Evolutionary conservation across 108 stramenopile species (phyloP), one percentile per base, ranked within the genome.

Genomic region (Ochromonas danica): DNA sequence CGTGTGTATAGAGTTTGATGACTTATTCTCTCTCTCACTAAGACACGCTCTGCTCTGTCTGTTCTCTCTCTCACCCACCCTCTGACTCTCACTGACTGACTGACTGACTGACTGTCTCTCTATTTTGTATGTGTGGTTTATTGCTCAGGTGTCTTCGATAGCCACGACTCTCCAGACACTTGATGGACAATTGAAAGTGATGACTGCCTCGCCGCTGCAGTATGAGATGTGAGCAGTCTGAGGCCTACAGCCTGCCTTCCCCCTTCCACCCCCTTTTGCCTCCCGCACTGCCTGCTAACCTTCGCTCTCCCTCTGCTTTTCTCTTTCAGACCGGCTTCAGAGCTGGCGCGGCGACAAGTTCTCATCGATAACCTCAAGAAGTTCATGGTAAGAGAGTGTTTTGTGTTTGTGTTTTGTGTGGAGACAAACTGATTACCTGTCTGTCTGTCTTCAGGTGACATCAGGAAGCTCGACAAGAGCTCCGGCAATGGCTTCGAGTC

Each of bases 301-400:
- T 67, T 67, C 63, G 31, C 45, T 51, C 22, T 51, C 14, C 45
- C 22, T 51, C 6, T 22, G 22, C 6, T 6, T 51, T 14, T 51
- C 22, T 51, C 45, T 51, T 51, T 51, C 22, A 51, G 6, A 51
- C 22, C 22, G 6, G 22, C 45, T 51, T 51, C 45, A 67, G 63
- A 6, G 63, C 35, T 67, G 33, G 63, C 63, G 3, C 63, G 63
- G 35, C 17, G 63, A 36, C 17, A 31, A 22, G 6, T 33, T 6
- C 33, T 67, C 30, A 28, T 67, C 10, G 63, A 67, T 25, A 35
- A 67, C 31, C 25, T 67, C 14, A 67, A 67, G 25, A 67, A 67
- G 31, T 25, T 14, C 3, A 67, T 33, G 63, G 63, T 67, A 67
- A 67, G 17, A 6, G 31, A 10, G 6, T 67, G 31, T 36, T 67